Evolutionary conservation across 306 rosid species (phyloP), one percentile per base, ranked within the genome.

Genomic region (Vigna reflexopilosa): DNA sequence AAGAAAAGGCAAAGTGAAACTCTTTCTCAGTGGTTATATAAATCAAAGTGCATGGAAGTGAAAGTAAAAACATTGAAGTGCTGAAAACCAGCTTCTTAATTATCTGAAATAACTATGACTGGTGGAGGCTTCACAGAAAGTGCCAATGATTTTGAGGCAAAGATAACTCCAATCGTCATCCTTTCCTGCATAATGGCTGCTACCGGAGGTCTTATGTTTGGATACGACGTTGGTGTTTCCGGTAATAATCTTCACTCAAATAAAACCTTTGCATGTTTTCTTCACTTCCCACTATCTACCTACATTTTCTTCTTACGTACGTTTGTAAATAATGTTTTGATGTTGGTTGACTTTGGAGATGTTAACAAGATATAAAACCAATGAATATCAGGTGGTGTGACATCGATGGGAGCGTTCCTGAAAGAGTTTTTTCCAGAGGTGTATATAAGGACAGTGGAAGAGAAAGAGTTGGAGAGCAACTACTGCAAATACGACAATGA

Each of bases 201-300:
- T 49, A 94, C 97, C 24, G 98, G 94, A 11, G 98, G 98, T 12
- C 98, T 92, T 80, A 92, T 92, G 93, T 94, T 94, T 49, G 98
- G 98, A 19, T 91, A 91, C 75, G 93, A 90, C 22, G 72, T 93
- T 2, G 98, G 98, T 13, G 86, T 94, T 89, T 94, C 98, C 32
- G 97, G 98, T 93, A 65, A 24, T 9, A 0, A 0, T 14, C 4
- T 12, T 48, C 9, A 26, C 40, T 34, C 6, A 34, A 34, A 34
- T 34, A 34, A 34, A 34, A 34, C 7, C 7, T 34, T 34, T 34
- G 45, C 19, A 32, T 34, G 24, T 34, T 63, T 28, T 59, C 19
- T 20, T 20, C 22, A 20, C 22, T 20, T 20, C 22, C 22, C 22
- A 20, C 22, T 1, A 20, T 20, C 22, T 20, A 20, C 22, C 22